Percentiles rank a stretch among this genome's conserved stretches.
Conservation (phyloP, 495 filamentous ascomycete species). For the Bombardia bombarda region DNA sequence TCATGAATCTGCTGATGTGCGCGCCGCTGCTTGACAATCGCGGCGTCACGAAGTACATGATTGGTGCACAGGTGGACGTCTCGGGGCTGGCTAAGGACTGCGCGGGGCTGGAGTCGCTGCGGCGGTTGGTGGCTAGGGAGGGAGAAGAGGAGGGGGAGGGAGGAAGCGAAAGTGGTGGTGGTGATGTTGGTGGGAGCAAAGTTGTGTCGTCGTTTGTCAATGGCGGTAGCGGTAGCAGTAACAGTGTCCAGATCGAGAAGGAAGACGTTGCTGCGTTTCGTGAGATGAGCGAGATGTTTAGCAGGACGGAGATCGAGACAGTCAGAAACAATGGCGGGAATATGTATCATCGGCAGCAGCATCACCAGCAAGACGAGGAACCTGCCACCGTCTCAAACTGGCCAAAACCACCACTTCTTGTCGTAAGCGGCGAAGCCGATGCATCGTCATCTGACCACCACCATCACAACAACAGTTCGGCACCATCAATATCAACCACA, state of each 20-base stretch:
- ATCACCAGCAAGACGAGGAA: conserved; percentile 27
- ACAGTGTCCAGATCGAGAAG: conserved; percentile 3
- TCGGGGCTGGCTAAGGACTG: conserved; percentile 51
- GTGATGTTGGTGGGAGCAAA: conserved; percentile 2
- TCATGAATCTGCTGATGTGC: conserved; percentile 61
- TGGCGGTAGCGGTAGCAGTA: conserved; percentile 4
- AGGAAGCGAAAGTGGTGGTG: neutral
- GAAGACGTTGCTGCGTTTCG: conserved; percentile 31
- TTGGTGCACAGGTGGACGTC: conserved; percentile 58
- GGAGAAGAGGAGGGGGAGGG: too few relatives aligned
- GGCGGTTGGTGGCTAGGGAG: conserved; percentile 24
- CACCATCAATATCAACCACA: too few relatives aligned
- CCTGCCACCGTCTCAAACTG: conserved; percentile 19
- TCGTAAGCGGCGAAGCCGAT: conserved; percentile 19
- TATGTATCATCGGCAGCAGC: conserved; percentile 45
- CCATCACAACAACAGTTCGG: conserved; percentile 2
- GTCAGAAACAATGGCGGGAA: conserved; percentile 46
- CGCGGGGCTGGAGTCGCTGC: conserved; percentile 47
- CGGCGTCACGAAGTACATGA: conserved; percentile 50
- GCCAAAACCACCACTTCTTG: conserved; percentile 29
- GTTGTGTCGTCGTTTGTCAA: conserved; percentile 11
- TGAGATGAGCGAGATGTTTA: conserved; percentile 56
- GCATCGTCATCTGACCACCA: neutral
- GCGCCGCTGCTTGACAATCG: conserved; percentile 54
- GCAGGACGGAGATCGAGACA: conserved; percentile 48